These are phyloP conservation scores for Geranium brycei DNA, from an alignment of 345 rosid genomes.

Conservation along the genomic window DNA sequence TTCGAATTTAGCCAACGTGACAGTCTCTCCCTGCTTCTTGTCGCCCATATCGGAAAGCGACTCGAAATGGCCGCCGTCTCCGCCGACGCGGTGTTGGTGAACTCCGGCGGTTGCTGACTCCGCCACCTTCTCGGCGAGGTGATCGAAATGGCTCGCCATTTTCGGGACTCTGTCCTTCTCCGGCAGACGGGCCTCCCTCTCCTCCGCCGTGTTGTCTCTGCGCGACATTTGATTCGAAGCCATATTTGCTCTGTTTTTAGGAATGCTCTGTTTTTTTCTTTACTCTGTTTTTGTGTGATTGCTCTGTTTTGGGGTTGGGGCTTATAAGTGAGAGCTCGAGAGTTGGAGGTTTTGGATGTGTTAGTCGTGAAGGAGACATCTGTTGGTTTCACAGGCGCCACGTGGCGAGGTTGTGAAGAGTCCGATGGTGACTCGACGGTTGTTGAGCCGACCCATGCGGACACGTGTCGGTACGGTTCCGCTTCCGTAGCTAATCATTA, in stretches of 20 bases:
- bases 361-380: constrained; percentile 21
- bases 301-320: no score
- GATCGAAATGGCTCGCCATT: constrained; percentile 53
- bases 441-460: not conserved
- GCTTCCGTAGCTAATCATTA: not conserved
- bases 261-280: no score
- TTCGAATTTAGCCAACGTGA: not conserved
- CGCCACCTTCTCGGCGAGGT: constrained; percentile 15
- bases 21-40: constrained; percentile 8
- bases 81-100: not conserved
- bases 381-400: constrained; percentile 15
- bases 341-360: constrained; percentile 7
- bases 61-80: constrained; percentile 8
- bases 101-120: constrained; percentile 6
- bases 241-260: constrained; percentile 19
- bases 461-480: not conserved
- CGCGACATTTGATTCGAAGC: constrained; percentile 44
- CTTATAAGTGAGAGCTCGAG: constrained; percentile 4
- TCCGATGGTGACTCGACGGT: not conserved
- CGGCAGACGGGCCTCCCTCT: constrained; percentile 23
- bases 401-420: constrained; percentile 13
- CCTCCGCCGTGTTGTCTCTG: constrained; percentile 30
- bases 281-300: no score
- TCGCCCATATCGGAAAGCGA: constrained; percentile 18
- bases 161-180: constrained; percentile 56